phyloP scores from a whole-genome alignment of 2,329 filamentous ascomycete genomes.

The Fusarium globosum region DNA sequence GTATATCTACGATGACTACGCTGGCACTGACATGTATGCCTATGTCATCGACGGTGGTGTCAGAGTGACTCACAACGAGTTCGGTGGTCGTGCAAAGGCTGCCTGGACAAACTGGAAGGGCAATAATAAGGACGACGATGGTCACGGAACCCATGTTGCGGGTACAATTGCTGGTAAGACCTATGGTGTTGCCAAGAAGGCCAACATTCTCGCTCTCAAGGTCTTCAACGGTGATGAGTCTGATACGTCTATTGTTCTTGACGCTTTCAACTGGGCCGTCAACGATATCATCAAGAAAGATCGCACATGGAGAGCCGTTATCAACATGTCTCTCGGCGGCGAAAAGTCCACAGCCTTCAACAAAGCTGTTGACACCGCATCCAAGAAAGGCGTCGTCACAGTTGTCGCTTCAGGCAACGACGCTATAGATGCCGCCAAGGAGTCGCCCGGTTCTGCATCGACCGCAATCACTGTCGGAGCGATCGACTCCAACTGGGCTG shows the following conservation, averaged over 20 bases:
- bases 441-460: conserved; percentile 41
- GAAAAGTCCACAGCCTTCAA: conserved; percentile 20
- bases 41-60: conserved; percentile 32
- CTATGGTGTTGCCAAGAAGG: conserved; percentile 53
- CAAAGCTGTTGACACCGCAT: conserved; percentile 38
- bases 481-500: conserved; percentile 47
- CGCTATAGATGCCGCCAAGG: conserved; percentile 7
- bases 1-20: conserved; percentile 27
- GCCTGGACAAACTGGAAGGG: conserved; percentile 20
- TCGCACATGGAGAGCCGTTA: conserved; percentile 50
- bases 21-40: conserved; percentile 21
- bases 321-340: conserved; percentile 57
- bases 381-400: conserved; percentile 49
- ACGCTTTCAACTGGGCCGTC: conserved; percentile 51
- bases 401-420: conserved; percentile 51
- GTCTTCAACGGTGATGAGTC: conserved; percentile 48
- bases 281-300: conserved; percentile 48
- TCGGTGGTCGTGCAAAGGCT: conserved; percentile 14
- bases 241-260: conserved; percentile 43
- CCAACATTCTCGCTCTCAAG: conserved; percentile 56
- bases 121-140: conserved; percentile 3
- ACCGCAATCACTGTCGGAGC: conserved; percentile 46
- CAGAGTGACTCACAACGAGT: conserved; percentile 18
- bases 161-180: conserved; percentile 36
- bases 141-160: conserved; percentile 37